Evolutionary conservation across 176 grass and related monocot species (phyloP).

Genomic region (Oryza meridionalis): DNA sequence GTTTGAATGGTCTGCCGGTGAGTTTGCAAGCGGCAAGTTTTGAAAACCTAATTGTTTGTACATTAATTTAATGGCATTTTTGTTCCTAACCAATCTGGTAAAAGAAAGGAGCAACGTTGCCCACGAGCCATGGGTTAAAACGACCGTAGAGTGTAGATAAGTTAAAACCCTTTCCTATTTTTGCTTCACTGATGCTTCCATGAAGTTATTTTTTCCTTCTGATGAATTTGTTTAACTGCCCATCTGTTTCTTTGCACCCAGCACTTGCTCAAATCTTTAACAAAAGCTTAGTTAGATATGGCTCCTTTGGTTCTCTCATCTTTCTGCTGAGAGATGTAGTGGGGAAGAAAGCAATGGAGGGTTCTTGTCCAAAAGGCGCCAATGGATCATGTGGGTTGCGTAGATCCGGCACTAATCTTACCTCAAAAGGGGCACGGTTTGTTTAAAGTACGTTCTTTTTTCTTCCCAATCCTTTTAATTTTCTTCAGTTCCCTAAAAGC

Average conservation of each 20-base stretch:
- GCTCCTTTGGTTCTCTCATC: constrained; percentile 40
- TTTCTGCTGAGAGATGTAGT: constrained; percentile 50
- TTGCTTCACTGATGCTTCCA: constrained; percentile 41
- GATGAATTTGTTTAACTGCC: constrained; percentile 36
- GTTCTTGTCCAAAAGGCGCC: constrained; percentile 48
- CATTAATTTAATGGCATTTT: constrained; percentile 34
- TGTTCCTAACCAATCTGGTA: constrained; percentile 30
- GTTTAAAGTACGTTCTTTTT: constrained; percentile 51
- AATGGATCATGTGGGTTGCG: constrained; percentile 71
- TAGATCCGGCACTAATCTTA: constrained; percentile 88
- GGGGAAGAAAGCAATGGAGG: constrained; percentile 46
- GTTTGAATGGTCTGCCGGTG: constrained; percentile 25
- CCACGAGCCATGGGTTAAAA: constrained; percentile 2
- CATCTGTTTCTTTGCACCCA: constrained; percentile 39
- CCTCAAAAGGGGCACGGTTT: constrained; percentile 52
- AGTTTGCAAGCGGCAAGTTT: constrained; percentile 50
- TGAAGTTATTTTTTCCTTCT: not conserved
- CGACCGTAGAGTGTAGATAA: constrained; percentile 35
- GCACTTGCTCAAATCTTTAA: constrained; percentile 49
- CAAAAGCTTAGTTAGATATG: constrained; percentile 46
- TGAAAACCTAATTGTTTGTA: constrained; percentile 52
- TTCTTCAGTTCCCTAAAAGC: constrained; percentile 37
- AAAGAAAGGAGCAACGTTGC: constrained; percentile 5
- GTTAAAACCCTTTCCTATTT: not conserved
- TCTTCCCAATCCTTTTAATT: constrained; percentile 21